Evolutionary conservation across 1,284 basidiomycete species (phyloP), one percentile per base, ranked within the genome.

Genomic region (Fomitopsis schrenkii): DNA sequence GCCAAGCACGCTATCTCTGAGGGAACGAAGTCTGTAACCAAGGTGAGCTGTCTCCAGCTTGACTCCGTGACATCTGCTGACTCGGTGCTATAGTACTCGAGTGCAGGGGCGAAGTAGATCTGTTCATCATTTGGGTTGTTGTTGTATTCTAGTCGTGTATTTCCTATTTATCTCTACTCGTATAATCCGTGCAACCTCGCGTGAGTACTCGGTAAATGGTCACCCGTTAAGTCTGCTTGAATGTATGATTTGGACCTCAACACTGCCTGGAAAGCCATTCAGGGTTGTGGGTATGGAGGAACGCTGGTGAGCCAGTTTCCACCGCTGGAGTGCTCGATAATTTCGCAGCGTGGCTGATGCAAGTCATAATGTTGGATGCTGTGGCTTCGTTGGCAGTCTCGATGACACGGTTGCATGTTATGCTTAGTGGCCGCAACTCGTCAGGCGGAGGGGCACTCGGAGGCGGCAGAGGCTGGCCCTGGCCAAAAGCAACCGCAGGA

Each of bases 1-100:
- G 87, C 89, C 69, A 92, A 92, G 81, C 89, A 91, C 70, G 87
- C 89, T 59, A 91, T 91, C 70, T 89, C 87, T 64, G 90, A 92
- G 75, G 89, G 89, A 59, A 87, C 87, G 59, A 89, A 88, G 77
- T 80, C 78, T 26, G 74, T 75, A 59, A 73, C 73, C 56, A 75
- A 79, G 70, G 71, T 70, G 44, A 46, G 67, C 58, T 2, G 9
- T 19, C 7, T 28, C 41, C 3, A 10, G 22, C 17, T 26, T 19
- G 5, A 38, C 0, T 19, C 22, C 14, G 17, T 5, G 3, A 12
- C 22, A 28, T 44, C 8, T 19, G 40, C 59, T 64, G 55, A 64
- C 38, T 2, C 38, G 14, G 15, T 33, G 63, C 17, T 41, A 0
- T 44, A 88, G 80, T 88, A 85, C 77, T 87, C 85, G 66, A 88